Evolutionary conservation across 176 grass and related monocot genomes (phyloP), one percentile per base, ranked within the genome.

Genomic region (Aegilops sharonensis): DNA sequence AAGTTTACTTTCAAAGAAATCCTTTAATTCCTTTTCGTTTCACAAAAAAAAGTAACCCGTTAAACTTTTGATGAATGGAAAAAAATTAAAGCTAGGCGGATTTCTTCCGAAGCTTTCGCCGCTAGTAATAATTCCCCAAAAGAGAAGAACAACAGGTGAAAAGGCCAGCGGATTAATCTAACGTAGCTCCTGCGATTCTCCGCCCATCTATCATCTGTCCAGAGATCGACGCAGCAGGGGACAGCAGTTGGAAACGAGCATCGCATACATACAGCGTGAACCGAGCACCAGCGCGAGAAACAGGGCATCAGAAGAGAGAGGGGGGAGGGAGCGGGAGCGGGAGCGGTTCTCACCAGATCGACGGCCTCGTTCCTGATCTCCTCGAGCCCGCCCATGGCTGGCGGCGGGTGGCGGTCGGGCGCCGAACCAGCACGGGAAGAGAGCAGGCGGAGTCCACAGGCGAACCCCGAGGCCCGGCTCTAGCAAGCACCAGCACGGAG

Each of bases 281-380:
- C 10, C 5, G 4, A 73, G 71, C 40, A 18, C 20, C 72, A 20
- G 8, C 1, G 13, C 13, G 8, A 10, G 43, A 14, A 11, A 48
- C 13, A 3, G 43, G 25, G 11, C 23, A 6, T 56, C 48, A 10
- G 23, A 42, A 37, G 17, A 21, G 17, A 21, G 2, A 31, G 0
- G 21, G 11, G 40, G 4, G 0, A 25, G 25, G 25, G 25, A 5
- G 13, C 6, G 13, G 52, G 0, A 6, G 81, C 5, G 8, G 27
- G 5, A 3, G 24, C 10, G 20, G 31, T 71, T 65, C 89, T 94
- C 78, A 98, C 95, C 95, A 98, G 88, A 95, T 98, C 95, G 79
- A 98, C 95, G 63, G 87, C 76, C 68, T 98, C 95, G 81, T 98
- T 95, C 89, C 75, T 93, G 71, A 98, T 94, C 71, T 93, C 89